Base-by-base conservation (phyloP, 2,329 filamentous ascomycete species). In the Colletotrichum sp. region DNA sequence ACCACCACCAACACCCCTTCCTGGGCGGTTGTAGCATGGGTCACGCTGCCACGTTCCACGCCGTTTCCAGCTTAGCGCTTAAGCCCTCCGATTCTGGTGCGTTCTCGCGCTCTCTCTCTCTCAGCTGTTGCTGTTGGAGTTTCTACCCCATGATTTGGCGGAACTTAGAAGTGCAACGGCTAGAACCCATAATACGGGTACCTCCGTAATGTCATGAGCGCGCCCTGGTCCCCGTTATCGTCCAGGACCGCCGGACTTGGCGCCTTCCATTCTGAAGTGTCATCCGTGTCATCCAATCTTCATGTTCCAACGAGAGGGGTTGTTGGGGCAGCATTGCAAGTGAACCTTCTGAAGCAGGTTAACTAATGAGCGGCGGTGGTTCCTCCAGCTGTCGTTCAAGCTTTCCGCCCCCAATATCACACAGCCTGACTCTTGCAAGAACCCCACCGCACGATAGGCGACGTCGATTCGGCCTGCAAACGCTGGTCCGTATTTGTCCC, bases 251-350 rank as follows among this genome's bases (percentile, higher is more conserved):
- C 12, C 24, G 21, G 28, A 61, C 60, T 70, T 43, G 36, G 68
- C 32, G 28, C n/a, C 32, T 43, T 21, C 38, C 58, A 36, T 38
- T n/a, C 24, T 64, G 56, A 65, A 64, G 64, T 48, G 64, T 58
- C 64, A 58, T 43, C 28, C 48, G 38, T 69, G 64, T 67, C 73
- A 75, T 73, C 64, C 34, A 16, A 65, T 67, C 34, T 69, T 30
- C 6, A 24, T 24, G 21, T 67, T 65, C 28, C 36, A 28, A 28
- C 32, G 26, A 24, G 36, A 32, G 32, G 65, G 26, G 55, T 43
- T 64, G 24, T 48, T 48, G 38, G 38, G 58, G 58, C 32, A 34
- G 21, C 56, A 38, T n/a, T 48, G 52, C 3, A 62, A 62, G 43
- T 28, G 36, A 48, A 21, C 28, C 65, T 30, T 55, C 30, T 5